A percentile compares a stretch with the other conserved stretches of the same genome.
Conservation (phyloP, 1,284 basidiomycete species). For the Cystobasidium pallidum region DNA sequence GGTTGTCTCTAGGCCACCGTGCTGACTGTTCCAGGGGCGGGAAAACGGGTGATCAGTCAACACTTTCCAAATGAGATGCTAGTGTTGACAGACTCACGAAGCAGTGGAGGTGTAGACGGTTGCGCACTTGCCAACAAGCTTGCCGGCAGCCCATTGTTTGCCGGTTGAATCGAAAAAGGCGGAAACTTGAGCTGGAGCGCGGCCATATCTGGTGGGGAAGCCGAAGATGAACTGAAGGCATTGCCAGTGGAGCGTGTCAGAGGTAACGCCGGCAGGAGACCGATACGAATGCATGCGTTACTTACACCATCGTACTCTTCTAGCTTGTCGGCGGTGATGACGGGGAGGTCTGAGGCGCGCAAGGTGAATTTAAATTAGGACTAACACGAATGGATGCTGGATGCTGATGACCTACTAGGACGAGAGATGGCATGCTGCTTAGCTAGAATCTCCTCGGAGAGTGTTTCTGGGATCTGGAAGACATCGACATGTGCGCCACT, state of each 20-base stretch:
- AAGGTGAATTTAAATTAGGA: background rate
- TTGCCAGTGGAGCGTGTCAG: constrained; percentile 55
- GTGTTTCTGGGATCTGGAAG: constrained; percentile 76
- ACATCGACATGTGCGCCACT: constrained; percentile 22
- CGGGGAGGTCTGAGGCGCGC: constrained; percentile 63
- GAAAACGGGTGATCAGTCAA: background rate
- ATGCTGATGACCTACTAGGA: constrained; percentile 51
- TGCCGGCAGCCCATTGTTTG: constrained; percentile 69
- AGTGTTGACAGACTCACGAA: constrained; percentile 8
- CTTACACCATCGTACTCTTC: constrained; percentile 58
- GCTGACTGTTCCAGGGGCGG: constrained; percentile 1
- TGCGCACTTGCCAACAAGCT: constrained; percentile 66
- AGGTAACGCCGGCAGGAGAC: background rate
- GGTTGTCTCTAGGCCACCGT: constrained; percentile 38
- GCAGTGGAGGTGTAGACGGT: constrained; percentile 39
- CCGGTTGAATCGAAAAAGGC: constrained; percentile 74
- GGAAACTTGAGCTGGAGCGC: constrained; percentile 58
- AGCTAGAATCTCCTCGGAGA: constrained; percentile 71
- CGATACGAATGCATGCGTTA: background rate
- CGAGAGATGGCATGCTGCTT: constrained; percentile 76
- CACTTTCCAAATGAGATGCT: background rate
- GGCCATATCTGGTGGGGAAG: constrained; percentile 70
- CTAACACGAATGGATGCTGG: too few species aligned
- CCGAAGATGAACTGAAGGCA: constrained; percentile 61
- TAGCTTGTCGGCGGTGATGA: constrained; percentile 69